Base-by-base conservation (phyloP, 371 early-diverging fungal genomes). In the Apophysomyces sp. region DNA sequence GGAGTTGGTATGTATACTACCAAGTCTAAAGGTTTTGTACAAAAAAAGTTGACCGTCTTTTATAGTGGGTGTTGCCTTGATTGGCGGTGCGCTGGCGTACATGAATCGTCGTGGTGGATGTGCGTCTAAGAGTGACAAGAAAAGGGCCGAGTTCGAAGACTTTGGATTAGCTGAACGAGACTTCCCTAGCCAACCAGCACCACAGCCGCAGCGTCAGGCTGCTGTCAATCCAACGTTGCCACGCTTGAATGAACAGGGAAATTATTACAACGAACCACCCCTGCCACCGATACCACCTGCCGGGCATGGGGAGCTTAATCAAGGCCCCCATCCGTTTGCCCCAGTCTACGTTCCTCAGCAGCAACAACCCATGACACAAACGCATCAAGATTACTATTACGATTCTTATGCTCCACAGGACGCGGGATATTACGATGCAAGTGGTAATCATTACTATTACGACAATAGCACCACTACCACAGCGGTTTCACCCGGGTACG, bases 91-190 rank as follows among this genome's bases (percentile, higher is more conserved):
- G 16, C 40, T 79, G 15, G 71, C 71, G 18, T 76, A 63, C 55
- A 32, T 74, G 26, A 79, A 72, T 59, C 56, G 76, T 54, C 72
- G 67, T 37, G 72, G 73, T 37, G 74, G 76, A 34, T 76, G 74
- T 32, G 68, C 72, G n/a, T 60, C 68, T 21, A 62, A 61, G 24
- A 61, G 62, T 5, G 56, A 55, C 3, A 71, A 71, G 21, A 61
- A 62, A 1, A 64, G 64, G 58, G 58, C 62, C 8, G 74, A 76
- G 32, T 79, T 74, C 57, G 73, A 79, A 40, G 80, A 76, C 52
- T 79, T 70, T 68, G 80, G 80, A 16, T 60, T 79, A 63, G 73
- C 74, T 13, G 81, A 80, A 40, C 61, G 63, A 9, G 76, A 79
- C 52, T 76, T 71, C 44, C 73, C 74, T 39, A 69, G 63, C 24